These are phyloP conservation scores for Starmerella roubikii DNA, from an alignment of 805 yeast genomes.

Conservation along the genomic window DNA sequence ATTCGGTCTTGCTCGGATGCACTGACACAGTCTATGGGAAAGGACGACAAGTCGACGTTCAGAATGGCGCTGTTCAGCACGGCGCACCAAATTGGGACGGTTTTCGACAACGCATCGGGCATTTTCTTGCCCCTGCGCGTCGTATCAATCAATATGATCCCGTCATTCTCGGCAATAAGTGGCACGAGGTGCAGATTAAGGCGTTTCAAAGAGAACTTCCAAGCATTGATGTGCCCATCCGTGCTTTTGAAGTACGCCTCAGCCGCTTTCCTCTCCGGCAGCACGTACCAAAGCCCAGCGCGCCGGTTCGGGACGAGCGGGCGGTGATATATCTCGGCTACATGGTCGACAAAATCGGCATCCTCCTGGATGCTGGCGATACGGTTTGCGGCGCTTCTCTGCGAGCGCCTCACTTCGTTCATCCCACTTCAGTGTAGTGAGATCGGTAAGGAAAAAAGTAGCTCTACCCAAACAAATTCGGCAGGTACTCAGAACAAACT, in stretches of 20 bases:
- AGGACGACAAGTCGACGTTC: conserved; percentile 28
- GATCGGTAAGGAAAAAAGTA: too few relatives aligned
- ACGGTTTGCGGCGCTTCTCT: conserved; percentile 30
- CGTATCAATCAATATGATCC: conserved; percentile 56
- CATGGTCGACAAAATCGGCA: conserved; percentile 35
- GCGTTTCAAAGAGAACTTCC: conserved; percentile 65
- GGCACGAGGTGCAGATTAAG: conserved; percentile 60
- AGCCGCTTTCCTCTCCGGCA: conserved; percentile 31
- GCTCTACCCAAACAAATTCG: too few relatives aligned
- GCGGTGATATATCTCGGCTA: conserved; percentile 26
- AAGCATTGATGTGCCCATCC: conserved; percentile 74
- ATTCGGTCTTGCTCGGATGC: conserved; percentile 45
- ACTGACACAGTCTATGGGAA: conserved; percentile 44
- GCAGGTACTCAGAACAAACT: too few relatives aligned
- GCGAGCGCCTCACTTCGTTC: conserved; percentile 31
- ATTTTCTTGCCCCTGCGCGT: conserved; percentile 72
- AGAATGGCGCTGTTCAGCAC: conserved; percentile 47
- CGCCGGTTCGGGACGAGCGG: conserved; percentile 55
- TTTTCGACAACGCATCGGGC: conserved; percentile 79
- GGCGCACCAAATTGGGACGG: conserved; percentile 86
- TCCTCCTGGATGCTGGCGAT: conserved; percentile 63
- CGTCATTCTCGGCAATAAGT: conserved; percentile 31
- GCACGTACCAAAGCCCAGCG: conserved; percentile 77
- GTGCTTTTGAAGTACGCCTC: conserved; percentile 76
- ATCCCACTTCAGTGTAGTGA: too few relatives aligned